These are phyloP conservation scores for Osmanthus fragrans DNA, from an alignment of 257 asterid species.

Conservation along the genomic window DNA sequence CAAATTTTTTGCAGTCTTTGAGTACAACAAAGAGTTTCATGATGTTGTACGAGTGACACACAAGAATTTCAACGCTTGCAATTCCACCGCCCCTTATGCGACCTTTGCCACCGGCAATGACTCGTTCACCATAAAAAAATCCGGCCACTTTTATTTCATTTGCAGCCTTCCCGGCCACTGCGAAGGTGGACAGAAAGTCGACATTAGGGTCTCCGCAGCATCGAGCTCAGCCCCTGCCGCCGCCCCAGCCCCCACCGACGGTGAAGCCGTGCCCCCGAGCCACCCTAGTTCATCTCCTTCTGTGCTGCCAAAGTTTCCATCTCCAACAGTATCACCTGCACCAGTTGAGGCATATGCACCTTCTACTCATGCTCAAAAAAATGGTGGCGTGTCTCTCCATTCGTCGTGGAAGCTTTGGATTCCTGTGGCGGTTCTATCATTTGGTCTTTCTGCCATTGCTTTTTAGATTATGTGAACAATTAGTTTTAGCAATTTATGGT, in stretches of 20 bases:
- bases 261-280: background rate
- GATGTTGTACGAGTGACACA: conserved; percentile 57
- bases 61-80: conserved; percentile 49
- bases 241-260: background rate
- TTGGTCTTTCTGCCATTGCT: too few relatives aligned
- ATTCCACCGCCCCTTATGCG: conserved; percentile 31
- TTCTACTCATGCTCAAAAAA: background rate
- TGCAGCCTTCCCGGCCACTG: conserved; percentile 54
- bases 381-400: background rate
- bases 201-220: conserved; percentile 39
- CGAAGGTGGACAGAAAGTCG: conserved; percentile 49
- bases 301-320: background rate
- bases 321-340: background rate
- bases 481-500: background rate
- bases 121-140: conserved; percentile 31
- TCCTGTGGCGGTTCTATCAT: background rate
- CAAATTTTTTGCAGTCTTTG: conserved; percentile 37
- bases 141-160: conserved; percentile 64
- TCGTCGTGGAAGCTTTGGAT: background rate
- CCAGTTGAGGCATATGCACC: background rate
- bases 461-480: background rate
- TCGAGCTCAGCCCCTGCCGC: background rate
- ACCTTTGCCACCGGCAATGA: conserved; percentile 48
- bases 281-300: background rate
- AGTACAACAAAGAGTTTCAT: conserved; percentile 49